phyloP scores from a whole-genome alignment of 441 rosid genomes.

The Adansonia gregorii region DNA sequence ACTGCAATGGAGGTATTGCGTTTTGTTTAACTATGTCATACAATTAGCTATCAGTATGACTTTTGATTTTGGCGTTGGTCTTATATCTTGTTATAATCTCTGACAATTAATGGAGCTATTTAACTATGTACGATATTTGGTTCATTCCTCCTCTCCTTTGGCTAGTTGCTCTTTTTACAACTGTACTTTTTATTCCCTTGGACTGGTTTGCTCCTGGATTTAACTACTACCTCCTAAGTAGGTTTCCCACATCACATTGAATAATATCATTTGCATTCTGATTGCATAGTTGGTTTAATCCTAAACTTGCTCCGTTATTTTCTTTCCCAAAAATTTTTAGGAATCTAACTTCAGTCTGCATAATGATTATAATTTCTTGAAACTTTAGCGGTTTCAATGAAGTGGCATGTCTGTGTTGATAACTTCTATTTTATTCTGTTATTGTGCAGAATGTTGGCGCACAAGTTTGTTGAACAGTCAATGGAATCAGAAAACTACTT shows the following conservation, averaged over 20 bases:
- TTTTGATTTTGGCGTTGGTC: neutral
- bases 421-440: conserved; percentile 21
- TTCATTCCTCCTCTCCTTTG: neutral
- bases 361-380: neutral
- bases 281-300: conserved; percentile 6
- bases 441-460: conserved; percentile 92
- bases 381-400: neutral
- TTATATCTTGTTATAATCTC: neutral
- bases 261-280: neutral
- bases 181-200: neutral
- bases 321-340: neutral
- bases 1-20: conserved; percentile 92
- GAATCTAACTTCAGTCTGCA: conserved; percentile 5
- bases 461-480: conserved; percentile 86
- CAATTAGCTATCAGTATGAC: neutral
- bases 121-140: conserved; percentile 16
- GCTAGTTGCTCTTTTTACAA: neutral
- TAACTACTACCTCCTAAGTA: neutral
- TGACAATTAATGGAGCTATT: neutral
- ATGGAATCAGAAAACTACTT: conserved; percentile 56
- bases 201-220: conserved; percentile 18
- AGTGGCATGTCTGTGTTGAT: conserved; percentile 10
- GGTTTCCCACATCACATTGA: neutral
- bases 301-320: neutral
- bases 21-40: conserved; percentile 24